Conservation (phyloP, 179 eudicot species). For the Dionaea muscipula region DNA sequence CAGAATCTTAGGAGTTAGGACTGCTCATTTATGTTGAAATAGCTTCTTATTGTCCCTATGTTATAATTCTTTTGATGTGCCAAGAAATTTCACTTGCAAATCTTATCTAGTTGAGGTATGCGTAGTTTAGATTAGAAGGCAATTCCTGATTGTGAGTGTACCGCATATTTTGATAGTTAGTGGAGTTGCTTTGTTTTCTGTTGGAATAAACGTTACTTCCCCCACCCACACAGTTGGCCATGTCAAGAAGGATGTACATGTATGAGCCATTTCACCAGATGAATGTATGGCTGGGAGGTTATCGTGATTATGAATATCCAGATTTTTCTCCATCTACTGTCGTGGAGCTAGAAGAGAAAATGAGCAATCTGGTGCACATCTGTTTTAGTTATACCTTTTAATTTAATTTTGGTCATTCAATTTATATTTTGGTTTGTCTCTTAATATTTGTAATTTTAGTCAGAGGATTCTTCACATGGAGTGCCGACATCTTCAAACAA, state of each 20-base stretch:
- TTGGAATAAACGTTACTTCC: slow-evolving; percentile 37
- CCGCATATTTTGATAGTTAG: slow-evolving; percentile 3
- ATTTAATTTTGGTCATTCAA: background rate
- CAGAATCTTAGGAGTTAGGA: too few relatives aligned
- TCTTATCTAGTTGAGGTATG: background rate
- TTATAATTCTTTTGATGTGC: background rate
- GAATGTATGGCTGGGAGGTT: slow-evolving; percentile 63
- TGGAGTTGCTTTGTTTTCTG: slow-evolving; percentile 3
- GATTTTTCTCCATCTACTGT: slow-evolving; percentile 44
- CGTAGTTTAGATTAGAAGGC: background rate
- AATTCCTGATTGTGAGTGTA: background rate
- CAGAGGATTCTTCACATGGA: slow-evolving; percentile 67
- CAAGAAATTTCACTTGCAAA: background rate
- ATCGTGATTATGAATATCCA: slow-evolving; percentile 44
- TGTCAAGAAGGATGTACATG: slow-evolving; percentile 60
- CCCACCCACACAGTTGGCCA: slow-evolving; percentile 49
- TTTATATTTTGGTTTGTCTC: background rate
- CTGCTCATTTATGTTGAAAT: background rate
- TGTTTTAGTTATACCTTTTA: background rate
- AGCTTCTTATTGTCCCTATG: background rate
- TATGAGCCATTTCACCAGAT: slow-evolving; percentile 77
- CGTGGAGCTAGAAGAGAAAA: slow-evolving; percentile 39
- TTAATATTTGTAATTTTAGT: slow-evolving; percentile 25
- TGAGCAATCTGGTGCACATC: slow-evolving; percentile 46
- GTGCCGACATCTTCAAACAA: slow-evolving; percentile 37